Evolutionary conservation across 768 basidiomycete species (phyloP).

Genomic region (Calvatia gigantea): DNA sequence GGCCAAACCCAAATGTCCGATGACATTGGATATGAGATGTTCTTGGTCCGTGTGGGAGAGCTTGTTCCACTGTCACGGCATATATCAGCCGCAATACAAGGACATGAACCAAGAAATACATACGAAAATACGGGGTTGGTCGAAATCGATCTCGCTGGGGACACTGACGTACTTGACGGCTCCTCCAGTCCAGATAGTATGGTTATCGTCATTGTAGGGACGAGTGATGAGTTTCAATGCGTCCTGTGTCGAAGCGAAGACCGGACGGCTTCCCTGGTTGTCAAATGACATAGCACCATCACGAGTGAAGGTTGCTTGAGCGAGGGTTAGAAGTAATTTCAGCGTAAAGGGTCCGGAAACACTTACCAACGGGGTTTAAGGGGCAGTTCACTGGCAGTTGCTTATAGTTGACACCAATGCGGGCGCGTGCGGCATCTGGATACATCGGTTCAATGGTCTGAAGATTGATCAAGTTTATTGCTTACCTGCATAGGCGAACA

Average conservation of each 20-base stretch:
- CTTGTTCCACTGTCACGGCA: conserved; percentile 26
- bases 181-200: conserved; percentile 39
- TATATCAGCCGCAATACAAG: no score
- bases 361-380: conserved; percentile 32
- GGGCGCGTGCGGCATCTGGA: conserved; percentile 35
- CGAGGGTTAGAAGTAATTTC: neutral
- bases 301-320: conserved; percentile 34
- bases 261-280: conserved; percentile 37
- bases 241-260: conserved; percentile 33
- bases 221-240: conserved; percentile 27
- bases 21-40: conserved; percentile 33
- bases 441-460: neutral
- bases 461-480: neutral
- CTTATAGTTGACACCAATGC: conserved; percentile 34
- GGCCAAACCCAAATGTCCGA: conserved; percentile 34
- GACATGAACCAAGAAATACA: no score
- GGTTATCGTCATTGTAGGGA: conserved; percentile 34
- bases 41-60: conserved; percentile 31
- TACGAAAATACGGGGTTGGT: conserved; percentile 32
- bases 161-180: conserved; percentile 33
- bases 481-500: conserved; percentile 54
- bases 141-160: conserved; percentile 36
- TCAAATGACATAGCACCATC: conserved; percentile 32
- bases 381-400: conserved; percentile 38
- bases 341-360: neutral